A percentile compares a stretch with the other conserved stretches of the same genome.
phyloP scores from a whole-genome alignment of 108 stramenopile species.

The Nitzschia sp. region DNA sequence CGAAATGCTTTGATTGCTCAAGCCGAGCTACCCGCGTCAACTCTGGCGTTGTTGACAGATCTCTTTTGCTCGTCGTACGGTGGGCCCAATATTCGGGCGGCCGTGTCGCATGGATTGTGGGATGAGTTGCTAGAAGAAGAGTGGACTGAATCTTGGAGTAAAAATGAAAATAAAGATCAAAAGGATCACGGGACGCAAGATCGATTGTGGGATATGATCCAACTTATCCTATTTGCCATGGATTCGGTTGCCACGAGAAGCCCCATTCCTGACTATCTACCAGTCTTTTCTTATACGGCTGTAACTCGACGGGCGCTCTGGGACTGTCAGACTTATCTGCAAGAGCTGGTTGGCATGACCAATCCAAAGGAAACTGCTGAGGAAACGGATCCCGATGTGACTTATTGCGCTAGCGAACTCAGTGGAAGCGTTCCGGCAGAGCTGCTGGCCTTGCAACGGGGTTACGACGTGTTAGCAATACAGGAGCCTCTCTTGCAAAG shows the following conservation, averaged over 20 bases:
- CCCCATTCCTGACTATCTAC: slow-evolving; percentile 1
- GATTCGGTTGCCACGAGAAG: not conserved
- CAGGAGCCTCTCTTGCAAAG: not conserved
- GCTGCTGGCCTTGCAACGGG: not conserved
- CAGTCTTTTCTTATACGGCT: slow-evolving; percentile 26
- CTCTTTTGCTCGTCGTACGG: slow-evolving; percentile 53
- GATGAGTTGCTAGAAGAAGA: slow-evolving; percentile 36
- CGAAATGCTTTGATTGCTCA: slow-evolving; percentile 37
- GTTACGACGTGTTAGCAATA: not conserved
- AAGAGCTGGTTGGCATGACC: not conserved
- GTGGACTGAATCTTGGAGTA: slow-evolving; percentile 16
- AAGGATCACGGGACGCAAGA: not conserved
- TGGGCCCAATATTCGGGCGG: slow-evolving; percentile 66
- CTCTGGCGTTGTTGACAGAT: slow-evolving; percentile 61
- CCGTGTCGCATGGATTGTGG: slow-evolving; percentile 55
- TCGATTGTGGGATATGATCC: slow-evolving; percentile 26
- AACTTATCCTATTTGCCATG: slow-evolving; percentile 29
- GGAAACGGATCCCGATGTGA: not conserved
- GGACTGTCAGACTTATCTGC: not conserved
- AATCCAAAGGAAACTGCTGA: not conserved
- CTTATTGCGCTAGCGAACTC: too few relatives aligned
- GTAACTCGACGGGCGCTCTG: not conserved
- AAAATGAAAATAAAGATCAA: not conserved
- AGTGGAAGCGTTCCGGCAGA: slow-evolving; percentile 7
- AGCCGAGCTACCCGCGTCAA: slow-evolving; percentile 36